phyloP scores from a whole-genome alignment of 495 filamentous ascomycete species.

The Penicillium pulvis region DNA sequence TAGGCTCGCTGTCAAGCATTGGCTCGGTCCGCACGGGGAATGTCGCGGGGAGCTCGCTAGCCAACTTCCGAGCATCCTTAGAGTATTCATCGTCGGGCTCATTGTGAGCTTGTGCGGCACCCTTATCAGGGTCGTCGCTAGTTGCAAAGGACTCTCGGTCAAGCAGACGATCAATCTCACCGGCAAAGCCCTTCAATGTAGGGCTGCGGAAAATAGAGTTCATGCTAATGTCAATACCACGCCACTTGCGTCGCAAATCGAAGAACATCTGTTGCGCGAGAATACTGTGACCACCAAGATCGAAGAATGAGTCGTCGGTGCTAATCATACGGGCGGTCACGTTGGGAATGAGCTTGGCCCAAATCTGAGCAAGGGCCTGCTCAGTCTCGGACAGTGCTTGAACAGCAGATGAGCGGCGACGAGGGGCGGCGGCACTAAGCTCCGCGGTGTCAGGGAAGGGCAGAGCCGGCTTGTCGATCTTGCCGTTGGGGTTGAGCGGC shows the following conservation, averaged over 20 bases:
- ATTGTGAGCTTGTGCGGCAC: slow-evolving; percentile 26
- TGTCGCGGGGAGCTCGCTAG: slow-evolving; percentile 46
- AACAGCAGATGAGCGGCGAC: slow-evolving; percentile 37
- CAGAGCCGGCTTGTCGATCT: slow-evolving; percentile 86
- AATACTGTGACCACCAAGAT: slow-evolving; percentile 85
- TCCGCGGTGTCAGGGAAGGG: slow-evolving; percentile 86
- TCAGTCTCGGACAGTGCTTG: slow-evolving; percentile 63
- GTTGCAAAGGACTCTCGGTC: slow-evolving; percentile 41
- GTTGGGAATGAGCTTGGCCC: slow-evolving; percentile 59
- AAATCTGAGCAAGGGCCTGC: slow-evolving; percentile 65
- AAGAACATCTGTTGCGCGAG: slow-evolving; percentile 85
- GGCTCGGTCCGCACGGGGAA: slow-evolving; percentile 32
- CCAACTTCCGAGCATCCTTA: slow-evolving; percentile 63
- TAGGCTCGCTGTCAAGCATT: slow-evolving; percentile 43
- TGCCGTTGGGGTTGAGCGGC: slow-evolving; percentile 93
- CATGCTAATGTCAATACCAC: slow-evolving; percentile 71
- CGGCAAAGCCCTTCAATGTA: slow-evolving; percentile 70
- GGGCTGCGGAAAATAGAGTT: slow-evolving; percentile 74
- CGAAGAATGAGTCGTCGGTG: slow-evolving; percentile 77
- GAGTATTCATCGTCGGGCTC: slow-evolving; percentile 63
- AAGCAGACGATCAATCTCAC: slow-evolving; percentile 69
- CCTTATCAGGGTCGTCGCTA: slow-evolving; percentile 31
- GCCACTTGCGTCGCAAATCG: slow-evolving; percentile 62
- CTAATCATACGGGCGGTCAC: slow-evolving; percentile 59
- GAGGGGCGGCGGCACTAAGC: slow-evolving; percentile 41